Base-by-base conservation (phyloP, 1,284 basidiomycete genomes). In the Ceratobasidium sp. region DNA sequence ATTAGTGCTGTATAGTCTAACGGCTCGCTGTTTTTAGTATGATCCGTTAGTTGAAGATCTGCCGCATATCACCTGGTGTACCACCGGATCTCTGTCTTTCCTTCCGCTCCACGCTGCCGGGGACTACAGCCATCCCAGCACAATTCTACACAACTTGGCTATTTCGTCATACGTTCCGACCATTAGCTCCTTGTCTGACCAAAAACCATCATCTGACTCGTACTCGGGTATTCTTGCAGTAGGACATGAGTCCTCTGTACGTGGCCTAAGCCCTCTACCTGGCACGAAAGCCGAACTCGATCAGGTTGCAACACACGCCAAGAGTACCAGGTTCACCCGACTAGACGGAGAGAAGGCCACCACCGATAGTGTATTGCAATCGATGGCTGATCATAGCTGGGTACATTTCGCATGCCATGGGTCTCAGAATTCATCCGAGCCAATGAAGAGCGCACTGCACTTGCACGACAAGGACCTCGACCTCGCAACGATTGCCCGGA, bases 381-480 rank as follows among this genome's bases (percentile, higher is more conserved):
- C 66, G 4, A 69, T 69, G 39, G 23, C 10, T 3, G n/a, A 28
- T 7, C 49, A 69, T 33, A 53, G 49, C 23, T 69, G 66, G 44
- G 49, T 69, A 10, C 66, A 67, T 46, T 49, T 67, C 26, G 64
- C 64, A 18, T 67, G 64, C 42, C 64, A 67, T 46, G 64, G 28
- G 10, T 67, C 64, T 12, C 64, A 67, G 64, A 10, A 44, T 12
- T 15, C 64, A 9, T 3, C 7, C 4, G 64, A 42, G 13, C 64
- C 64, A 7, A 12, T 40, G 28, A 12, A 28, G 20, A 67, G 64
- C 44, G 39, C 40, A 7, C 42, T 67, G 10, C 40, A 44, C n/a
- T 40, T 67, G 7, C 64, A 67, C 40, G 20, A 42, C 10, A 40
- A 40, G 4, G 42, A 28, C n/a, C 23, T 67, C n/a, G n/a, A 42